Percentiles rank a stretch among this genome's conserved stretches.
These are phyloP conservation scores for Apiospora phragmitis DNA, from an alignment of 2,329 filamentous ascomycete genomes.

Conservation along the genomic window DNA sequence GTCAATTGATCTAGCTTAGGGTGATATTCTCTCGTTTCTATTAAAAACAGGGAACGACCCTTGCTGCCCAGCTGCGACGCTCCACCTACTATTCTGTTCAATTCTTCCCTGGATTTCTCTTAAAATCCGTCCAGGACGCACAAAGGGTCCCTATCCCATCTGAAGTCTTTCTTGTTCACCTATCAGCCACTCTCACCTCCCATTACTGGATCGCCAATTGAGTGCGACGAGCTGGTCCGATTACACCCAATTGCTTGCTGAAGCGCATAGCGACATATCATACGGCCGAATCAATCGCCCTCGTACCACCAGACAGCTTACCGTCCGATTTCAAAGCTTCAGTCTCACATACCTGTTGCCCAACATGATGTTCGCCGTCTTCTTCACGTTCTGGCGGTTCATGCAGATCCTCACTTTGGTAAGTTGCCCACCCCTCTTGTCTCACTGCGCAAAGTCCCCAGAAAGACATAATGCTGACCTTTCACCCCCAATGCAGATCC, in stretches of 20 bases:
- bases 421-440: constrained; percentile 27
- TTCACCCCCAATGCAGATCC: constrained; percentile 48
- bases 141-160: neutral
- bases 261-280: neutral
- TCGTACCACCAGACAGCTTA: neutral
- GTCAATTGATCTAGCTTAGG: constrained; percentile 4
- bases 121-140: neutral
- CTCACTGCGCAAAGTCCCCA: neutral
- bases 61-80: neutral
- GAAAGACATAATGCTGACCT: neutral
- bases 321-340: neutral
- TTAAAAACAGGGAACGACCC: neutral
- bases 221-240: neutral
- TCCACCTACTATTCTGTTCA: neutral
- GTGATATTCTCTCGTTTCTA: neutral
- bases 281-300: neutral
- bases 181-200: neutral
- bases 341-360: neutral
- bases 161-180: neutral
- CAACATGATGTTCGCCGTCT: constrained; percentile 62
- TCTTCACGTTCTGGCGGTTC: constrained; percentile 65
- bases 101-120: neutral
- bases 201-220: neutral
- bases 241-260: neutral
- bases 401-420: constrained; percentile 64